A percentile compares a stretch with the other conserved stretches of the same genome.
phyloP scores from a whole-genome alignment of 164 flowering plant species.

The Kingdonia uniflora region DNA sequence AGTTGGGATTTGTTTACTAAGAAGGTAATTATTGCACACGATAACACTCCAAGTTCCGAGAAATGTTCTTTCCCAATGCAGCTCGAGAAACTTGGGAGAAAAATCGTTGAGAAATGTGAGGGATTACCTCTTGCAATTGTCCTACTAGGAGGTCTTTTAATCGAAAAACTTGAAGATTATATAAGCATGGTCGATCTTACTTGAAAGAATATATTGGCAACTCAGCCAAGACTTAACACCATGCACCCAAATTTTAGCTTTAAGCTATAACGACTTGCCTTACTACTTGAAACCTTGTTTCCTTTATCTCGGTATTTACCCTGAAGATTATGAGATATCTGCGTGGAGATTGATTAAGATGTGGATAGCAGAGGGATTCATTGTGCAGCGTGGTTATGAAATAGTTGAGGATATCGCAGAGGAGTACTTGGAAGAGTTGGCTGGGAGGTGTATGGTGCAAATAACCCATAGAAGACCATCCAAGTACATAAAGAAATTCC shows the following conservation, averaged over 20 bases:
- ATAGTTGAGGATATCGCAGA: conserved; percentile 14
- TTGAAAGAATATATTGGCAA: background rate
- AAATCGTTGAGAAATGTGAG: background rate
- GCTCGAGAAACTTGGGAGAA: background rate
- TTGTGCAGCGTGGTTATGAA: background rate
- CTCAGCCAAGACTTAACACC: background rate
- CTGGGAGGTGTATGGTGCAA: conserved; percentile 7
- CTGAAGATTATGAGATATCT: conserved; percentile 5
- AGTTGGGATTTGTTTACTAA: background rate
- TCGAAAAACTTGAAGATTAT: background rate
- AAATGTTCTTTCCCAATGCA: background rate
- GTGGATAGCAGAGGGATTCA: conserved; percentile 15
- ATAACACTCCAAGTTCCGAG: background rate
- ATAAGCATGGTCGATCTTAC: background rate
- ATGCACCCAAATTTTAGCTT: background rate
- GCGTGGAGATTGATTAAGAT: conserved; percentile 1
- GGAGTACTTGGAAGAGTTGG: conserved; percentile 5
- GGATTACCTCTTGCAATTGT: background rate
- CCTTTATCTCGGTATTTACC: conserved; percentile 8
- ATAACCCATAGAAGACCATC: background rate
- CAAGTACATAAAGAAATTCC: conserved; percentile 4
- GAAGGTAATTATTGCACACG: background rate
- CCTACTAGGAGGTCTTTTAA: background rate
- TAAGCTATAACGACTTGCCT: conserved; percentile 10
- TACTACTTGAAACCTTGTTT: conserved; percentile 9